Evolutionary conservation across 2,329 filamentous ascomycete species (phyloP), one percentile per base, ranked within the genome.

Genomic region (Daldinia sp.): DNA sequence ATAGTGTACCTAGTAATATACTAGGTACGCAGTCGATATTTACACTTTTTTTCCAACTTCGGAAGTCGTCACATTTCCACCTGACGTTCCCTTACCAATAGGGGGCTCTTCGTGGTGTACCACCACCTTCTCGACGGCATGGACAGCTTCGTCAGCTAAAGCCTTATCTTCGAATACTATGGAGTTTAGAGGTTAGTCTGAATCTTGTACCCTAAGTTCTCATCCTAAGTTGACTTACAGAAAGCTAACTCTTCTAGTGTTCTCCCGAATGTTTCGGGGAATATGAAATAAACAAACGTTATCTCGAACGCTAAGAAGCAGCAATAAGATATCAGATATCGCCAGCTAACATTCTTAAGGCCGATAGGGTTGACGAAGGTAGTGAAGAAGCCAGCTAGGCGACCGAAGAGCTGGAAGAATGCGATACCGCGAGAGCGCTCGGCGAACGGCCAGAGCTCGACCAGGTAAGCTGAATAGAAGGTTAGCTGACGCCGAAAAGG

Each of bases 181-280:
- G 23, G 3, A 33, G n/a, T 56, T n/a, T 3, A 42, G 15, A 18
- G 42, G 35, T 76, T 67, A 75, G 70, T 13, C n/a, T 18, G 4
- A 26, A 53, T 4, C 7, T 20, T 39, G 41, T n/a, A 10, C 9
- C 23, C 23, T 44, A 6, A 58, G 26, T 51, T 4, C 33, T 35
- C 2, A 13, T 18, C 18, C 9, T 13, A 37, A 7, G 35, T 42
- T 44, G 33, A 79, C 81, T 74, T 78, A 82, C 81, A 72, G 73
- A 83, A 82, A 1, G 80, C 72, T 51, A 83, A 74, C 57, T 96
- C 93, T 82, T 96, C 92, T 26, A 96, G 83, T 59, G 92, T 90
- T 63, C 94, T 87, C 67, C 93, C 93, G 68, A 91, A 91, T 0
- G 93, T 97, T 81, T 97, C 93, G 9, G 93, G 93, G 78, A 95